Conservation (phyloP, 345 rosid genomes). For the Rhodomyrtus tomentosa region DNA sequence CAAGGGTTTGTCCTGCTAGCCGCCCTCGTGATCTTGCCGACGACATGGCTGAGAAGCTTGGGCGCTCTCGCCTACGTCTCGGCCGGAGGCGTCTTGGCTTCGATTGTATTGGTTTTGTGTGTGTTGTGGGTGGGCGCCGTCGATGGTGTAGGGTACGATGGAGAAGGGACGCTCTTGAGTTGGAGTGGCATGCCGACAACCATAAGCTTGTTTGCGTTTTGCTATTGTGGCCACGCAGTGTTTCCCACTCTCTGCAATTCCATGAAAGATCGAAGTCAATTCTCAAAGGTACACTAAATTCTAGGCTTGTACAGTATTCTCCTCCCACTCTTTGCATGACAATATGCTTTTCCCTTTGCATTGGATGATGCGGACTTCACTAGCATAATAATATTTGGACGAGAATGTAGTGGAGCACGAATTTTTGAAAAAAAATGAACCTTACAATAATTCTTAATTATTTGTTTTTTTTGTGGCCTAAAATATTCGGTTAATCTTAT, state of each 20-base stretch:
- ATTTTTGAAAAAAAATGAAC: no score
- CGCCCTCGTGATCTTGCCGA: constrained; percentile 41
- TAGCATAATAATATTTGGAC: no score
- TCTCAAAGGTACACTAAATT: constrained; percentile 31
- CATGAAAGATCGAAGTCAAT: constrained; percentile 55
- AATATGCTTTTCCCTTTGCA: background rate
- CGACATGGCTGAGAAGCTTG: constrained; percentile 61
- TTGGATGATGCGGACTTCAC: background rate
- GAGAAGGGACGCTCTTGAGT: constrained; percentile 21
- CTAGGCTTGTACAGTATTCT: background rate
- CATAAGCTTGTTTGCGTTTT: constrained; percentile 39
- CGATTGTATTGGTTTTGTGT: constrained; percentile 29
- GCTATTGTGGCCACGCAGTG: constrained; percentile 57
- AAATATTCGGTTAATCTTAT: no score
- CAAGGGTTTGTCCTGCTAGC: constrained; percentile 42
- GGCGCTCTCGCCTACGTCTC: constrained; percentile 53
- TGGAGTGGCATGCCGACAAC: constrained; percentile 45
- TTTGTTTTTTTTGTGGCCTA: no score
- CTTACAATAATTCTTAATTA: no score
- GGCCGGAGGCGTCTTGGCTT: constrained; percentile 53
- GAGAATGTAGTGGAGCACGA: no score
- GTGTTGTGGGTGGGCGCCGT: constrained; percentile 46
- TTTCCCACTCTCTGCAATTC: constrained; percentile 59
- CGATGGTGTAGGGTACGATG: constrained; percentile 48
- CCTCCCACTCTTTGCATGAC: background rate